phyloP scores from a whole-genome alignment of 257 asterid genomes.

The Gentiana macrophylla region DNA sequence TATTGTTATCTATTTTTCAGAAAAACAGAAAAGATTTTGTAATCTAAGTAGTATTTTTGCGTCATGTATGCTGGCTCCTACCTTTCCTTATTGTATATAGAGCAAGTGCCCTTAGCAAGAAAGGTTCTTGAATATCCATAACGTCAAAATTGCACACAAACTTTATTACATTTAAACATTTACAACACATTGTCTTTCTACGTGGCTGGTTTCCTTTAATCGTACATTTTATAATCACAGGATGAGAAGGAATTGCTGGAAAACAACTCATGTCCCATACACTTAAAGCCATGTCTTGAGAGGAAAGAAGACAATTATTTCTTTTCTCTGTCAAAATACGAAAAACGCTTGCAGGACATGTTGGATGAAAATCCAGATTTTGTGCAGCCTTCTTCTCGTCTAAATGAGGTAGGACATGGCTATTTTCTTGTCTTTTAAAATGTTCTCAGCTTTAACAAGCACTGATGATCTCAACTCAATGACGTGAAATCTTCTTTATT shows the following conservation, averaged over 20 bases:
- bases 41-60: background rate
- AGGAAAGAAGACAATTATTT: conserved; percentile 95
- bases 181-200: background rate
- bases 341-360: conserved; percentile 53
- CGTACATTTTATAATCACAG: conserved; percentile 26
- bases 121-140: no score
- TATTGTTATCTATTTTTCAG: conserved; percentile 5
- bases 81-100: no score
- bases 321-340: conserved; percentile 92
- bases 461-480: no score
- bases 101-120: no score
- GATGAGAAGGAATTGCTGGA: conserved; percentile 90
- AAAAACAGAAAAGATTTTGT: background rate
- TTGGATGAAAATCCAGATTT: conserved; percentile 61
- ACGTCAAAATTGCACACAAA: no score
- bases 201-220: conserved; percentile 4
- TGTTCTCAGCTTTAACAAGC: background rate
- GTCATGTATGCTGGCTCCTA: no score
- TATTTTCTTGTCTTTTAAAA: conserved; percentile 3
- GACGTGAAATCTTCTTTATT: no score
- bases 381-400: conserved; percentile 84
- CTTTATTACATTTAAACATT: no score
- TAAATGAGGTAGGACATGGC: conserved; percentile 57
- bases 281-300: conserved; percentile 74
- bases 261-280: conserved; percentile 75